phyloP scores from a whole-genome alignment of 257 asterid genomes.

The Fraxinus anomala region DNA sequence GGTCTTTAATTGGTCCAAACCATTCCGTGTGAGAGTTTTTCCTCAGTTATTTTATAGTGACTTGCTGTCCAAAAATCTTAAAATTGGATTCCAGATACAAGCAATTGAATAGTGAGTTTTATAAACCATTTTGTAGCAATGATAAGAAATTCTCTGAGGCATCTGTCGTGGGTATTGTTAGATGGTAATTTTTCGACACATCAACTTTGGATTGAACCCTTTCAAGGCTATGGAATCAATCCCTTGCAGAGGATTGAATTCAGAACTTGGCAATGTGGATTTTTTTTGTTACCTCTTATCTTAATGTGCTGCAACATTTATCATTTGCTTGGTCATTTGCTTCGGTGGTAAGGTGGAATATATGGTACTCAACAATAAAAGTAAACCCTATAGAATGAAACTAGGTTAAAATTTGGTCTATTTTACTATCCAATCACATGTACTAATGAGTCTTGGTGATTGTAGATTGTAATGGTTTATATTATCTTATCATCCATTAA shows the following conservation, averaged over 20 bases:
- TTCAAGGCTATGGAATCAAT: not conserved
- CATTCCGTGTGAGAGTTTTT: not conserved
- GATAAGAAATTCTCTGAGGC: not conserved
- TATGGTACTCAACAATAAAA: not conserved
- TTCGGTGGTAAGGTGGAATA: not conserved
- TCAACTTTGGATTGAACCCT: not conserved
- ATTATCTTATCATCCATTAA: too few relatives aligned
- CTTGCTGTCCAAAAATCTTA: not conserved
- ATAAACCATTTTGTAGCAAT: not conserved
- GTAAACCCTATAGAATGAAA: too few relatives aligned
- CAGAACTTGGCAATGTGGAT: not conserved
- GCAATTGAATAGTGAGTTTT: not conserved
- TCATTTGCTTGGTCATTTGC: not conserved
- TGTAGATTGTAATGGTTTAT: too few relatives aligned
- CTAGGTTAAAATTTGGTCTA: not conserved
- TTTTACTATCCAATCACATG: not conserved
- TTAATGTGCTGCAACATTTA: not conserved
- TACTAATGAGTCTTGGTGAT: too few relatives aligned
- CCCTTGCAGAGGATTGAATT: not conserved
- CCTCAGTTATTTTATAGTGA: not conserved
- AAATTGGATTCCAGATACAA: not conserved
- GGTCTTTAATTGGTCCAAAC: conserved; percentile 45
- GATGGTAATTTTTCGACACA: not conserved
- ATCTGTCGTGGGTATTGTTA: not conserved
- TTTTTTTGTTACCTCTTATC: not conserved